These are phyloP conservation scores for Umbelopsis isabellina DNA, from an alignment of 192 early-diverging fungal genomes.

Conservation along the genomic window DNA sequence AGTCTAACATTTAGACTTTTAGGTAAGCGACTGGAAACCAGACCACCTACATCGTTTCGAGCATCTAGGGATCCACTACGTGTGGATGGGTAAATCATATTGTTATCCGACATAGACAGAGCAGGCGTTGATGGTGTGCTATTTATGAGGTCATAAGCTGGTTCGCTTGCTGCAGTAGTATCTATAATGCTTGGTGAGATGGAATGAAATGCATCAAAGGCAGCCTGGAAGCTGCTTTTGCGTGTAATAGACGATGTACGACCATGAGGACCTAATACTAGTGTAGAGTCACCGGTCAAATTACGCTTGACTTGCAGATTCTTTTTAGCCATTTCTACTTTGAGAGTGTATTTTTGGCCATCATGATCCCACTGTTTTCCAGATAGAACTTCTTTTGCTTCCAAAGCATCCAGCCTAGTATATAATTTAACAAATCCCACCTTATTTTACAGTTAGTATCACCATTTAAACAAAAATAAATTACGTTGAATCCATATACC, in stretches of 20 bases:
- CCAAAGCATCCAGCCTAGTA: conserved; percentile 85
- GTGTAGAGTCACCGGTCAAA: not conserved
- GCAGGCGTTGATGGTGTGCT: conserved; percentile 19
- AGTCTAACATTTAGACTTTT: conserved; percentile 4
- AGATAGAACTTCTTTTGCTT: conserved; percentile 90
- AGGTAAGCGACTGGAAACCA: not conserved
- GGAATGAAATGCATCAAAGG: conserved; percentile 19
- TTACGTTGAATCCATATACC: not conserved
- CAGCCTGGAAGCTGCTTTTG: conserved; percentile 10
- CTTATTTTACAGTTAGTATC: conserved; percentile 42
- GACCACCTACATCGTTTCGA: conserved; percentile 2
- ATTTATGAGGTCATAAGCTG: not conserved
- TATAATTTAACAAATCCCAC: conserved; percentile 99
- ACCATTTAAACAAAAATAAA: not conserved
- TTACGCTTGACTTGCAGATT: conserved; percentile 94
- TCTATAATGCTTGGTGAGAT: conserved; percentile 20
- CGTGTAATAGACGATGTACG: conserved; percentile 15
- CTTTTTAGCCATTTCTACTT: conserved; percentile 99
- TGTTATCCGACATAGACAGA: conserved; percentile 1
- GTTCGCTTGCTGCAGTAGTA: not conserved
- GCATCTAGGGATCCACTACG: conserved; percentile 5
- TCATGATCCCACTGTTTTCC: conserved; percentile 92
- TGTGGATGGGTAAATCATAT: not conserved
- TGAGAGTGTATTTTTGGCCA: conserved; percentile 72
- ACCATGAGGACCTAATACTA: not conserved